Evolutionary conservation across 2,329 filamentous ascomycete genomes (phyloP).

Genomic region (Ophiostoma novo-ulmi): DNA sequence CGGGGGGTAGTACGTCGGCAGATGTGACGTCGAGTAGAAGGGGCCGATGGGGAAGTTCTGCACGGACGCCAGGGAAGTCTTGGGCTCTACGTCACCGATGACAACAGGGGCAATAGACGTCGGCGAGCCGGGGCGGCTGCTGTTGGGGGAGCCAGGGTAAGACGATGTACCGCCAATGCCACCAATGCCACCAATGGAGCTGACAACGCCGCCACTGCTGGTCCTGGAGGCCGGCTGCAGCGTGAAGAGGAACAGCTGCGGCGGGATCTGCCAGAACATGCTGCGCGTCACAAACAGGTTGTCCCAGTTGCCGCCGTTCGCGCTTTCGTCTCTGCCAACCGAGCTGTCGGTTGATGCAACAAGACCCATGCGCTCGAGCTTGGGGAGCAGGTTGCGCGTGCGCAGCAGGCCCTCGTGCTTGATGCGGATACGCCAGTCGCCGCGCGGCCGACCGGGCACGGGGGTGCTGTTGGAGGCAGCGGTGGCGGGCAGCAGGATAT

Average conservation of each 20-base stretch:
- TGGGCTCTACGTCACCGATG: conserved; percentile 18
- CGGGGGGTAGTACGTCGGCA: conserved; percentile 88
- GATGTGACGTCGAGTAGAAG: conserved; percentile 74
- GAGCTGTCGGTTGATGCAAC: conserved; percentile 67
- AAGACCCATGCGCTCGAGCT: conserved; percentile 89
- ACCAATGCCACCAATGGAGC: background rate
- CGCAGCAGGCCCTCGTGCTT: conserved; percentile 84
- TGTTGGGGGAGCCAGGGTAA: conserved; percentile 45
- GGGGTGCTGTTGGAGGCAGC: conserved; percentile 59
- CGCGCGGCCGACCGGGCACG: conserved; percentile 64
- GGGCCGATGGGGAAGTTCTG: conserved; percentile 46
- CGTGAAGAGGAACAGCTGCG: conserved; percentile 81
- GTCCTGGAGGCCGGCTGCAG: conserved; percentile 55
- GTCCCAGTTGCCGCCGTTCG: conserved; percentile 54
- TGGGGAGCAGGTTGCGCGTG: conserved; percentile 74
- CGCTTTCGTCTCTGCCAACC: conserved; percentile 50
- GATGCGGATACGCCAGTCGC: conserved; percentile 82
- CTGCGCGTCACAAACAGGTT: conserved; percentile 75
- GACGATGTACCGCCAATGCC: conserved; percentile 34
- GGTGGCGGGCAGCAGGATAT: conserved; percentile 53
- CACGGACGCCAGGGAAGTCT: conserved; percentile 8
- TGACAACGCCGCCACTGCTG: background rate
- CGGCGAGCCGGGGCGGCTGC: conserved; percentile 7
- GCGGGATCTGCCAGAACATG: conserved; percentile 89
- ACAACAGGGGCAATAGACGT: conserved; percentile 15